Evolutionary conservation across 257 asterid species (phyloP).

Genomic region (Solanum commersonii): DNA sequence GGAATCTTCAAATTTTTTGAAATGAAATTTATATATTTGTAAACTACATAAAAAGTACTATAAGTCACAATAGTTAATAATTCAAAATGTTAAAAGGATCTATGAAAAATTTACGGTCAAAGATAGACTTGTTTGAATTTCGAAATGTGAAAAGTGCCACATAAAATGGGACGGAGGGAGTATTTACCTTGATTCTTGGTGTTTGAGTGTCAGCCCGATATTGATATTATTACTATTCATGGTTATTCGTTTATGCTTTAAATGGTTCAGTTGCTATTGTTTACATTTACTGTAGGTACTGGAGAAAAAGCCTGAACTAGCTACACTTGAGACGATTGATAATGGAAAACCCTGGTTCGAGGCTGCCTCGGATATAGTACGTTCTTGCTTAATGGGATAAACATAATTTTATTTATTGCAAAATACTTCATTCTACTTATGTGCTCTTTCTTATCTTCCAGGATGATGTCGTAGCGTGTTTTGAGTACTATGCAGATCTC

Average conservation of each 20-base stretch:
- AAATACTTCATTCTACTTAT: background rate
- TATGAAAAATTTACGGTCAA: too few species aligned
- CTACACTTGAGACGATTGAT: slow-evolving; percentile 77
- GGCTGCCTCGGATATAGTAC: slow-evolving; percentile 91
- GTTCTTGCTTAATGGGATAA: slow-evolving; percentile 3
- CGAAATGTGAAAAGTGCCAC: too few species aligned
- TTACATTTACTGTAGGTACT: slow-evolving; percentile 3
- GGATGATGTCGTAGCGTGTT: slow-evolving; percentile 98
- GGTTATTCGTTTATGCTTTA: background rate
- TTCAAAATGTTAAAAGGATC: too few species aligned
- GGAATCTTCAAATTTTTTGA: too few species aligned
- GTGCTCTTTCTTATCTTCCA: slow-evolving; percentile 11
- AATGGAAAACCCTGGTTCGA: slow-evolving; percentile 89
- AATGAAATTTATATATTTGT: too few species aligned
- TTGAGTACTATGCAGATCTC: slow-evolving; percentile 80
- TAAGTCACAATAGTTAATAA: too few species aligned
- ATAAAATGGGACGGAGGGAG: too few species aligned
- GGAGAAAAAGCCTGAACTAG: slow-evolving; percentile 65
- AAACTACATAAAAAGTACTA: too few species aligned
- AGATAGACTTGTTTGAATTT: too few species aligned
- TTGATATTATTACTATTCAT: background rate
- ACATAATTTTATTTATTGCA: background rate
- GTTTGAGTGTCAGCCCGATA: background rate
- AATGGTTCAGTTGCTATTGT: background rate
- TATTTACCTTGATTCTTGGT: background rate